A percentile compares a stretch with the other conserved stretches of the same genome.
phyloP scores from a whole-genome alignment of 2,329 filamentous ascomycete genomes.

The Acrocalymma vagum region DNA sequence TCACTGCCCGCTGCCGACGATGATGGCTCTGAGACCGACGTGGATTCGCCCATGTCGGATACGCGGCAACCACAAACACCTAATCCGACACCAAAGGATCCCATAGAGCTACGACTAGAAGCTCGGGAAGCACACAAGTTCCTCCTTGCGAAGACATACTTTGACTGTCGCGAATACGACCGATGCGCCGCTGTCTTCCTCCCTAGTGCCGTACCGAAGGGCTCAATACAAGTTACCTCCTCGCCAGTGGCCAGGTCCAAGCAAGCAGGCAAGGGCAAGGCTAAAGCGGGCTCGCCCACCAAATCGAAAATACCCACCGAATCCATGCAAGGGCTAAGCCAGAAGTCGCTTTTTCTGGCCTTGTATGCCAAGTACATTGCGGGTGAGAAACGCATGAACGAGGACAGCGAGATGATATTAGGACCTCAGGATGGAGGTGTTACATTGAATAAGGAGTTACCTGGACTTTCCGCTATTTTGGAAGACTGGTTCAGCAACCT shows the following conservation, averaged over 20 bases:
- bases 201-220: conserved; percentile 78
- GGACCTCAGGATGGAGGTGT: conserved; percentile 89
- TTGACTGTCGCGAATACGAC: conserved; percentile 94
- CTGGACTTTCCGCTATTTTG: conserved; percentile 76
- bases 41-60: conserved; percentile 67
- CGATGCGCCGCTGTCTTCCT: conserved; percentile 90
- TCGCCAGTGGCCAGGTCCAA: conserved; percentile 42
- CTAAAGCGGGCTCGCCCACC: conserved; percentile 50
- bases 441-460: conserved; percentile 84
- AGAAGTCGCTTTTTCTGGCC: conserved; percentile 90
- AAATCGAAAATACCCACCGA: conserved; percentile 42
- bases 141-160: conserved; percentile 90
- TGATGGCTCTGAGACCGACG: conserved; percentile 64
- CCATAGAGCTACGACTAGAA: conserved; percentile 78
- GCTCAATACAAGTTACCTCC: conserved; percentile 63
- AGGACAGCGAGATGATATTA: conserved; percentile 97
- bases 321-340: conserved; percentile 69
- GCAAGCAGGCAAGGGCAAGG: conserved; percentile 67
- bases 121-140: conserved; percentile 82
- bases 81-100: conserved; percentile 65
- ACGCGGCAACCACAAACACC: conserved; percentile 54
- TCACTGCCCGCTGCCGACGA: conserved; percentile 71
- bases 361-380: conserved; percentile 93
- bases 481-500: conserved; percentile 82
- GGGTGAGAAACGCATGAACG: conserved; percentile 94